A percentile compares a stretch with the other conserved stretches of the same genome.
phyloP scores from a whole-genome alignment of 1,284 basidiomycete genomes.

The Pseudozyma thailandica region DNA sequence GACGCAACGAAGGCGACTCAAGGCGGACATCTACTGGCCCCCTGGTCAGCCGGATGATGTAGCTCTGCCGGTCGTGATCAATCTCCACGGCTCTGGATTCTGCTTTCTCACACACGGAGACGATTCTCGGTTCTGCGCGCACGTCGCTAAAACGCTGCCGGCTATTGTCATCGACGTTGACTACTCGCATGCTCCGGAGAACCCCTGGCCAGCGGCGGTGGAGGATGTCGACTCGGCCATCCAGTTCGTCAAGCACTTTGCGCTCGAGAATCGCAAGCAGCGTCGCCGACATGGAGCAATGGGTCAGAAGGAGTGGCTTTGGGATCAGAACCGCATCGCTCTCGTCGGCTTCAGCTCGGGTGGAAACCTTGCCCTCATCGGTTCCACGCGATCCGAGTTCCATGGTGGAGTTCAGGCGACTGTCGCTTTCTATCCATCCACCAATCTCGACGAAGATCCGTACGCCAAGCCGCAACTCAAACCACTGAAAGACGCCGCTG shows the following conservation, averaged over 20 bases:
- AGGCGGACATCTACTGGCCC: conserved; percentile 43
- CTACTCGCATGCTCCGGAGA: conserved; percentile 80
- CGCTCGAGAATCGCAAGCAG: conserved; percentile 23
- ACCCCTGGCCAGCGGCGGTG: conserved; percentile 78
- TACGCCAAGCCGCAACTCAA: conserved; percentile 45
- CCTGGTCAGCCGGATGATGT: conserved; percentile 16
- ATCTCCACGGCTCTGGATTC: conserved; percentile 54
- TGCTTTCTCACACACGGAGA: conserved; percentile 43
- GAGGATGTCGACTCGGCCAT: conserved; percentile 78
- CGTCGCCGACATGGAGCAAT: conserved; percentile 26
- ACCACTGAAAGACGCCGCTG: conserved; percentile 35
- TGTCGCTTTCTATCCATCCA: conserved; percentile 53
- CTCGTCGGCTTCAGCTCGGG: conserved; percentile 52
- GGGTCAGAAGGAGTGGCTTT: conserved; percentile 39
- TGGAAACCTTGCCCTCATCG: conserved; percentile 48
- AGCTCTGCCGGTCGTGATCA: conserved; percentile 46
- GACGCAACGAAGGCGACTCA: conserved; percentile 35
- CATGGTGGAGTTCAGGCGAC: conserved; percentile 40
- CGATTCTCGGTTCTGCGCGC: conserved; percentile 43
- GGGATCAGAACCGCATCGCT: conserved; percentile 43
- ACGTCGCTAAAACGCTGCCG: conserved; percentile 27
- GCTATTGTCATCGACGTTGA: conserved; percentile 75
- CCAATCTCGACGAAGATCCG: conserved; percentile 50
- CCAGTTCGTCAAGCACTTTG: conserved; percentile 71
- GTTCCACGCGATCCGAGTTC: conserved; percentile 13